Evolutionary conservation across 345 rosid species (phyloP).

Genomic region (Citrus glauca): DNA sequence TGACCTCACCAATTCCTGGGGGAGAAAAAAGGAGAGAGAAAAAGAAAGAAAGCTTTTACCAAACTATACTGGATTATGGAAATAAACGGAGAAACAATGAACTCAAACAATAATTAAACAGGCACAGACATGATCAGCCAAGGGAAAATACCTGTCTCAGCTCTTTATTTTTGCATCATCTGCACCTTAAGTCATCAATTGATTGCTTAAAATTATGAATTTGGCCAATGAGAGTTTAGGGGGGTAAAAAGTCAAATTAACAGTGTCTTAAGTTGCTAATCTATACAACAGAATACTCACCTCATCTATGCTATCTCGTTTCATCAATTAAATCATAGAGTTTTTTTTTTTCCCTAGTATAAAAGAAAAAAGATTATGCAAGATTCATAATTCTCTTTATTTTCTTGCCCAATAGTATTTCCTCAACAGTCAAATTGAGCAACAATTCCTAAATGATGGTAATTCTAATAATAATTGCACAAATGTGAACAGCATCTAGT

Average conservation of each 20-base stretch:
- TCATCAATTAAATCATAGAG: background rate
- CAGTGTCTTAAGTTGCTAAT: background rate
- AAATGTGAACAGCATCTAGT: background rate
- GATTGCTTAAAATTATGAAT: background rate
- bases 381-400: background rate
- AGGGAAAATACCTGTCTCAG: background rate
- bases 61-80: background rate
- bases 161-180: background rate
- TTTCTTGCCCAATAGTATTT: background rate
- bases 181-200: background rate
- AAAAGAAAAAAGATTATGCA: background rate
- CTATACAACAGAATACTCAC: background rate
- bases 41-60: background rate
- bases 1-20: slow-evolving; percentile 56
- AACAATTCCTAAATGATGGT: background rate
- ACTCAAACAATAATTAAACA: background rate
- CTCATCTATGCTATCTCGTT: background rate
- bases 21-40: background rate
- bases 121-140: background rate
- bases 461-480: background rate
- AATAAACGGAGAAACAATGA: background rate
- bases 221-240: background rate
- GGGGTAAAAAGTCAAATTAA: background rate
- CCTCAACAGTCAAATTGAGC: background rate
- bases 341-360: background rate